Evolutionary conservation across 805 yeast species (phyloP).

Genomic region (Yarrowia porcina): DNA sequence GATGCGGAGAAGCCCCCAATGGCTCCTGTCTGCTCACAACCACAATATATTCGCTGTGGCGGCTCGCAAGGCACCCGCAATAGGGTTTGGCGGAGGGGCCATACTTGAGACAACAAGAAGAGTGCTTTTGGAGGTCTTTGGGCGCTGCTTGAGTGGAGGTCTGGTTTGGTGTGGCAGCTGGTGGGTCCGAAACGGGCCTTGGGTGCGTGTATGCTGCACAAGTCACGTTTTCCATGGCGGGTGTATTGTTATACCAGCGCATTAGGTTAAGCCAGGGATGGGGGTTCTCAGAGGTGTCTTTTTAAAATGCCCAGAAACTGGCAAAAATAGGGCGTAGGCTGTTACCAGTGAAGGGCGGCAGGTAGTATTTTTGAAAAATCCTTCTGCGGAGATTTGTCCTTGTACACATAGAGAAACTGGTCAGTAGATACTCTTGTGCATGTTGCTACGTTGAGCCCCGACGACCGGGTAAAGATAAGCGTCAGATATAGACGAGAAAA

Average conservation of each 20-base stretch:
- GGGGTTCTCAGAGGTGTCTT: neutral
- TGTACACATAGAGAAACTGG: too few species aligned
- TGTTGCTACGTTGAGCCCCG: neutral
- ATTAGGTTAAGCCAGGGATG: constrained; percentile 20
- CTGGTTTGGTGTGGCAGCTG: neutral
- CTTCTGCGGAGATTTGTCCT: too few species aligned
- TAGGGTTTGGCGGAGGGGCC: neutral
- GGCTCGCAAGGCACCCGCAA: neutral
- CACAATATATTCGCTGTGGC: neutral
- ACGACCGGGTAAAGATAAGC: constrained; percentile 2
- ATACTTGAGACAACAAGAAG: constrained; percentile 9
- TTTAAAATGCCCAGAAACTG: neutral
- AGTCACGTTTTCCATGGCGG: neutral
- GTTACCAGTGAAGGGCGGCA: neutral
- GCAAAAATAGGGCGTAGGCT: neutral
- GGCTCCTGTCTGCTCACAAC: neutral
- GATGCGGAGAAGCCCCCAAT: neutral
- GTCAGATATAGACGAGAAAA: neutral
- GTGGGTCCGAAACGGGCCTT: neutral
- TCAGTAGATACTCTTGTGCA: neutral
- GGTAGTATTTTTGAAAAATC: neutral
- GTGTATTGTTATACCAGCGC: neutral
- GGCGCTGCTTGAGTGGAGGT: neutral
- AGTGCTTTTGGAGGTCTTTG: neutral
- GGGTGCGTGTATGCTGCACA: neutral